Evolutionary conservation across 441 rosid species (phyloP), one percentile per base, ranked within the genome.

Genomic region (Pelargonium australe): DNA sequence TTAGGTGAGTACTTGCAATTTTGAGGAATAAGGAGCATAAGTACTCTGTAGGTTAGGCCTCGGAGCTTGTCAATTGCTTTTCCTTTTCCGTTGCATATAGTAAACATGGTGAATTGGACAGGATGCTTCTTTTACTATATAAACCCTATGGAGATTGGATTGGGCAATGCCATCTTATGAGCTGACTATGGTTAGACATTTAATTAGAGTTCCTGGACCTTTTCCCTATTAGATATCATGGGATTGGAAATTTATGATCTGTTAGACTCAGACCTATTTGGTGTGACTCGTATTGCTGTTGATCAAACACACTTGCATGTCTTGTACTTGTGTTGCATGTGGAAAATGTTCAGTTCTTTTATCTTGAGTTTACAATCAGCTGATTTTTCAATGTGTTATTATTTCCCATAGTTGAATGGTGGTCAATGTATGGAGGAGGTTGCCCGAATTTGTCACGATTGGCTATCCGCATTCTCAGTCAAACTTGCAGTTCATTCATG

Each of bases 391-490:
- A 8, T 64, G 12, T 58, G 34, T 31, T 31, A 14, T 58, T 58
- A 3, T 58, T 58, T 58, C 31, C 13, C 5, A 17, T 71, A 95
- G 99, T 85, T 76, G 98, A 95, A 77, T 95, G 99, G 99, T 95
- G 99, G 99, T 83, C 88, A 72, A 84, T 96, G 3, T 92, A 89
- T 75, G 98, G 95, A 58, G 98, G 94, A 73, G 85, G 91, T 72
- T 92, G 99, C 80, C 90, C 92, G 47, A 89, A 95, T 78, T 83
- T 95, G 83, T 77, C 90, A 66, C 87, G 88, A 47, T 75, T 95
- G 73, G 98, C 98, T 0, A 70, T 80, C 66, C 92, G 92, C 5
- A 82, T 95, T 68, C 85, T 92, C 69, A 84, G 88, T 74, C 99
- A 95, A 80, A 85, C 98, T 23, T 92, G 98, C 65, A 82, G 93